phyloP scores from a whole-genome alignment of 768 basidiomycete genomes.

The Suillus variegatus region DNA sequence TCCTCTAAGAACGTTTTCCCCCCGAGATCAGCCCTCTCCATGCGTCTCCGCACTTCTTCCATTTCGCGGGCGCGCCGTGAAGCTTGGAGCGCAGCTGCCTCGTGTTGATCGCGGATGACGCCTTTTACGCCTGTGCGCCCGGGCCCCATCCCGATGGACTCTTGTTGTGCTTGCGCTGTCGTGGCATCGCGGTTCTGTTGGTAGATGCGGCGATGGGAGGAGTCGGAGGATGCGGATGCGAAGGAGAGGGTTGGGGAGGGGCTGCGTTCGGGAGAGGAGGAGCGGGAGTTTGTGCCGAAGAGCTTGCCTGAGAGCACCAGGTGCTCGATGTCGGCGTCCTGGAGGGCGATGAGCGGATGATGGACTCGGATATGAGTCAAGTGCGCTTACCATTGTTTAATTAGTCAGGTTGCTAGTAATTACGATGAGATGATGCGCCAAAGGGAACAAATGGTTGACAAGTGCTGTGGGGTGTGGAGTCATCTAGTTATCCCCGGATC shows the following conservation, averaged over 20 bases:
- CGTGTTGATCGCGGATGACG: conserved; percentile 79
- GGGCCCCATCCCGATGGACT: conserved; percentile 83
- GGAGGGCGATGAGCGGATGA: not conserved
- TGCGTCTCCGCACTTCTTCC: conserved; percentile 49
- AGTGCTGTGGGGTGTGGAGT: not conserved
- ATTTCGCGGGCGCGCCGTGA: conserved; percentile 54
- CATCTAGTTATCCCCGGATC: not conserved
- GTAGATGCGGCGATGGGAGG: conserved; percentile 28
- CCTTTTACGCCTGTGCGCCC: conserved; percentile 89
- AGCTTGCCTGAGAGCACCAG: conserved; percentile 78
- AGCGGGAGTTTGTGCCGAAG: conserved; percentile 55
- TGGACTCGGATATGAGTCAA: not conserved
- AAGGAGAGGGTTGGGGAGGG: conserved; percentile 49
- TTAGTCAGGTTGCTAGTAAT: not conserved
- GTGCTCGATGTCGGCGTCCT: conserved; percentile 61
- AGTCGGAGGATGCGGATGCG: conserved; percentile 34
- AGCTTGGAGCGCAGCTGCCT: conserved; percentile 60
- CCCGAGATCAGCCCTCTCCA: conserved; percentile 67
- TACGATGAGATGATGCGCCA: not conserved
- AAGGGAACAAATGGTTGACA: not conserved
- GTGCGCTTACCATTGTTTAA: not conserved
- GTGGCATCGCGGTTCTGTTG: too few species aligned
- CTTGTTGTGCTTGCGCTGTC: conserved; percentile 27
- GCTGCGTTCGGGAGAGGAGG: conserved; percentile 67
- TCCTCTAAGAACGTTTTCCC: conserved; percentile 81